Percentiles rank a stretch among this genome's conserved stretches.
Conservation (phyloP, 176 grass and related monocot species). For the Zoysia pacifica region DNA sequence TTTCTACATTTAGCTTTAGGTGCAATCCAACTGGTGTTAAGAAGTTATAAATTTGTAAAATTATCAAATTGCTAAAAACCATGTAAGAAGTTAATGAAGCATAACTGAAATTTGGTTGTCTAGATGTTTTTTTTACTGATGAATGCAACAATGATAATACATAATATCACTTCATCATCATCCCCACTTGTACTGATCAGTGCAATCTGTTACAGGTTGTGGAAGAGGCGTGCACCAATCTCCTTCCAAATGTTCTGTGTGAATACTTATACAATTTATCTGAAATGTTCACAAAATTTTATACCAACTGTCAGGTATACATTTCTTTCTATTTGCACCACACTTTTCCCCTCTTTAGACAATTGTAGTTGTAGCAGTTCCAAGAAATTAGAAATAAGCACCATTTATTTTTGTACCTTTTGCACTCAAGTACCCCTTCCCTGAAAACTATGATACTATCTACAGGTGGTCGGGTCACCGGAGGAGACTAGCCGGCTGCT, state of each 20-base stretch:
- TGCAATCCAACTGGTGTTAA: not conserved
- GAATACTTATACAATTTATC: slow-evolving; percentile 97
- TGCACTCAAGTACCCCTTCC: not conserved
- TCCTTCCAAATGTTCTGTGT: slow-evolving; percentile 87
- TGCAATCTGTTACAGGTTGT: slow-evolving; percentile 69
- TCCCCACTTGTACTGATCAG: slow-evolving; percentile 1
- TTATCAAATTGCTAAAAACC: not conserved
- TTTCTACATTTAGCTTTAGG: not conserved
- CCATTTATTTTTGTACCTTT: not conserved
- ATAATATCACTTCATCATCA: not conserved
- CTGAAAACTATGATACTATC: not conserved
- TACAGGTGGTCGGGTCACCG: slow-evolving; percentile 67
- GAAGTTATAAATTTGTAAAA: not conserved
- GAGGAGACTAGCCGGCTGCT: slow-evolving; percentile 67
- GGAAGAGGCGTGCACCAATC: slow-evolving; percentile 81
- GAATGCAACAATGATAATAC: not conserved
- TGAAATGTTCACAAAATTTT: slow-evolving; percentile 90
- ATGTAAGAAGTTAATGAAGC: not conserved
- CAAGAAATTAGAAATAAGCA: not conserved
- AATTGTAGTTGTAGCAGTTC: not conserved
- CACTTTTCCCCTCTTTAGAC: not conserved
- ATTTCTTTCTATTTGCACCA: not conserved
- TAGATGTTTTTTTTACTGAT: not conserved
- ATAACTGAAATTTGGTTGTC: not conserved
- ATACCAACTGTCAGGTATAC: slow-evolving; percentile 95